These are phyloP conservation scores for Phlegmacium glaucopus DNA, from an alignment of 768 basidiomycete genomes.

Conservation along the genomic window DNA sequence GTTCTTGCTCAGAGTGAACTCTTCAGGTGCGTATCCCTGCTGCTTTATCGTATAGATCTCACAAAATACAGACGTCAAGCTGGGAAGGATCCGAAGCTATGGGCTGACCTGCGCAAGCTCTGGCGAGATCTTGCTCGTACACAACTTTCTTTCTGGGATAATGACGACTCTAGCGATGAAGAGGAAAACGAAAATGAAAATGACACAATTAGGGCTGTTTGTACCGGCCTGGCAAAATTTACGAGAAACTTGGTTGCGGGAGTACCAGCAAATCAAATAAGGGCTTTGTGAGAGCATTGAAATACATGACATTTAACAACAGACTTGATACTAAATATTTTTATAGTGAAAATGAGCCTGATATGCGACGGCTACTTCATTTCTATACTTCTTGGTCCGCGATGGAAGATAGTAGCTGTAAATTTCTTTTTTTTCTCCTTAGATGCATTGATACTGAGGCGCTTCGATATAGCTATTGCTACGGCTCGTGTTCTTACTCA, in stretches of 20 bases:
- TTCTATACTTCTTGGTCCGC: conserved; percentile 76
- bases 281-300: conserved; percentile 58
- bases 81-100: conserved; percentile 44
- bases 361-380: conserved; percentile 64
- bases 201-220: conserved; percentile 34
- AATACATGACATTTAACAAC: conserved; percentile 5
- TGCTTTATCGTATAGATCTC: neutral
- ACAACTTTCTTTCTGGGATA: conserved; percentile 51
- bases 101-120: conserved; percentile 49
- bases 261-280: conserved; percentile 64
- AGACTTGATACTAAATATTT: neutral
- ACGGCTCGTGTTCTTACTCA: conserved; percentile 70
- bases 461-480: conserved; percentile 46
- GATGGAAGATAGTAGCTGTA: conserved; percentile 59
- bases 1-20: conserved; percentile 46
- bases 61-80: conserved; percentile 23
- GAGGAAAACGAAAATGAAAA: conserved; percentile 26
- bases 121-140: conserved; percentile 53
- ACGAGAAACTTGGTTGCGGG: conserved; percentile 85
- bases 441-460: neutral
- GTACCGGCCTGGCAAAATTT: conserved; percentile 63
- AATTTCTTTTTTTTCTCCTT: conserved; percentile 16
- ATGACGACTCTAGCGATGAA: conserved; percentile 41
- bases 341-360: conserved; percentile 65
- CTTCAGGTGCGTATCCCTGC: conserved; percentile 28